These are phyloP conservation scores for Davidsoniella eucalypti DNA, from an alignment of 2,329 filamentous ascomycete genomes.

Conservation along the genomic window DNA sequence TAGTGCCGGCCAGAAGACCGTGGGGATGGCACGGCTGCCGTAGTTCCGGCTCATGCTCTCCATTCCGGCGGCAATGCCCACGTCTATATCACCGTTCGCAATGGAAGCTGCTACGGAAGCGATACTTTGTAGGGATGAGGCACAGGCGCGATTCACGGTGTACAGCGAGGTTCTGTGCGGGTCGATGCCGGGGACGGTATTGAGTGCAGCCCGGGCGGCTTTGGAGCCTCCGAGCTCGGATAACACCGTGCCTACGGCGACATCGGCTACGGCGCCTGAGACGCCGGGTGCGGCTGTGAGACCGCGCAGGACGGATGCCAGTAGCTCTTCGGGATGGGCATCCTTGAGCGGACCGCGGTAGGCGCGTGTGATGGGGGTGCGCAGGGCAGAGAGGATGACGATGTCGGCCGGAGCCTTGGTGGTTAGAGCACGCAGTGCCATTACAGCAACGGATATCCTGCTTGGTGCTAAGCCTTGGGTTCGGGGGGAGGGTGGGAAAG, in stretches of 20 bases:
- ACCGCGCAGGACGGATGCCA: slow-evolving; percentile 52
- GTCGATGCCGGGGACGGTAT: slow-evolving; percentile 53
- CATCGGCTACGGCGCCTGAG: slow-evolving; percentile 32
- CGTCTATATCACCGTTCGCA: slow-evolving; percentile 51
- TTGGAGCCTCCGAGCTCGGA: slow-evolving; percentile 83
- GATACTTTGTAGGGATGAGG: slow-evolving; percentile 61
- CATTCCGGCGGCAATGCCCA: slow-evolving; percentile 76
- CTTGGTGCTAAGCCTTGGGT: too few relatives aligned
- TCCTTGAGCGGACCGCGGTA: slow-evolving; percentile 93
- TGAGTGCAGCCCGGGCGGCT: slow-evolving; percentile 78
- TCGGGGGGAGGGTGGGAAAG: not conserved
- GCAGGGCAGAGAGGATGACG: slow-evolving; percentile 82
- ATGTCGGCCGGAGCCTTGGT: slow-evolving; percentile 38
- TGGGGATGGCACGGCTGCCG: slow-evolving; percentile 67
- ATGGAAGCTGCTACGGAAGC: slow-evolving; percentile 61
- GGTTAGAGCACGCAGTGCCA: slow-evolving; percentile 4
- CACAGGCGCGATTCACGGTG: slow-evolving; percentile 80
- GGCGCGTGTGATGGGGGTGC: slow-evolving; percentile 77
- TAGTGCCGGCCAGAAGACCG: slow-evolving; percentile 60
- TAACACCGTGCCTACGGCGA: slow-evolving; percentile 76
- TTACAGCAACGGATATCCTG: not conserved
- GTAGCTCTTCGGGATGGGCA: slow-evolving; percentile 69
- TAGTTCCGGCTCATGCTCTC: slow-evolving; percentile 96
- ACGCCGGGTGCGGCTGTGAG: not conserved
- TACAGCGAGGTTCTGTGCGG: slow-evolving; percentile 58